These are phyloP conservation scores for Solanum arcanum DNA, from an alignment of 257 asterid species.

Conservation along the genomic window DNA sequence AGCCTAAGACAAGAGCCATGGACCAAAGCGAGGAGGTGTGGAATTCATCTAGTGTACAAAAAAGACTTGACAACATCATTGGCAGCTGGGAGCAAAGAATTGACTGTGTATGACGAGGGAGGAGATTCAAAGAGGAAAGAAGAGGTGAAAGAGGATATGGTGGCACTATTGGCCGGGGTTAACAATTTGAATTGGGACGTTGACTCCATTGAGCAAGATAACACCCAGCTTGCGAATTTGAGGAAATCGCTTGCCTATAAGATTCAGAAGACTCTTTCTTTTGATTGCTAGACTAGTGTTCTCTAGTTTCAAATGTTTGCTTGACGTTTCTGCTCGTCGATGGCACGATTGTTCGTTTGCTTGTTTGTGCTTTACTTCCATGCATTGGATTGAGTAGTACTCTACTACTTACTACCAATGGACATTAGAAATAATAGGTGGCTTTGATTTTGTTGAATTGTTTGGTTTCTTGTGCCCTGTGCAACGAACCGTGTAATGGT, in stretches of 20 bases:
- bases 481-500: background rate
- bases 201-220: constrained; percentile 1
- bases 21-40: constrained; percentile 4
- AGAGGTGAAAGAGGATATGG: background rate
- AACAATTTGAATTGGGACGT: background rate
- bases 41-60: background rate
- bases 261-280: constrained; percentile 4
- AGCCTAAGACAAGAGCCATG: background rate
- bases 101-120: background rate
- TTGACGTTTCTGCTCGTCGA: background rate
- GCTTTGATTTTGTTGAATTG: background rate
- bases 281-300: background rate
- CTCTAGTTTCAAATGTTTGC: background rate
- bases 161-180: background rate
- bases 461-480: background rate
- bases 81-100: background rate
- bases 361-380: background rate
- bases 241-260: background rate
- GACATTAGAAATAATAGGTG: too few relatives aligned
- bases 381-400: background rate
- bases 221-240: background rate
- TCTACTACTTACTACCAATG: background rate
- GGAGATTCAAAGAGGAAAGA: background rate
- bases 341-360: background rate
- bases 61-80: background rate